Base-by-base conservation (phyloP, 768 basidiomycete genomes). In the Suillus placidus region DNA sequence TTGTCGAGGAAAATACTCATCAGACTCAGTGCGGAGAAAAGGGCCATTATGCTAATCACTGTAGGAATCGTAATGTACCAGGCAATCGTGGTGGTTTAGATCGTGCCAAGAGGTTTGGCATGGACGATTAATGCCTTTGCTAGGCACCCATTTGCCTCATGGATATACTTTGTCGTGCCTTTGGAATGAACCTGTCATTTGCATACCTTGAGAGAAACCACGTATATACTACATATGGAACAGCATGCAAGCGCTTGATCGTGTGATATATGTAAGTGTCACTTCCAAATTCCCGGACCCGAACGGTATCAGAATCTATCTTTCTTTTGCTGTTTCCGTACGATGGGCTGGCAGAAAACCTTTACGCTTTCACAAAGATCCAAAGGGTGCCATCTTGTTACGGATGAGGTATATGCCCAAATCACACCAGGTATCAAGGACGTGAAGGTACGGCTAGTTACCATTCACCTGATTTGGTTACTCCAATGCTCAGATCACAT, bases 11-110 rank as follows among this genome's bases (percentile, higher is more conserved):
- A 61, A 58, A 64, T 42, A 61, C 40, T 69, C 64, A 62, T 60
- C 64, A 69, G 42, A 9, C 4, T 6, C 67, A 94, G 90, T 97
- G 95, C 72, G 93, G 93, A 43, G 89, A 94, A 76, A 90, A 91
- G 70, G 97, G 97, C 1, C 97, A 99, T 74, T 97, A 97, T 73
- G 96, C 96, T 23, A 97, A 97, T 74, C 89, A 93, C 71, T 97
- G 96, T 77, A 87, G 90, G 49, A 95, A 95, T 76, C 82, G 92
- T 64, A 95, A 95, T 74, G 90, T 94, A 30, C 95, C 95, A 34
- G 95, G 95, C 14, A 94, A 93, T 74, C 85, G 95, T 58, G 95
- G 95, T 64, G 95, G 95, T 9, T 78, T 88, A 56, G 92, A 93
- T 69, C 83, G 84, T 55, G 69, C 76, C 32, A 77, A 40, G 68